phyloP scores from a whole-genome alignment of 225 moss, liverwort and hornwort species.

The Polytrichum formosum region DNA sequence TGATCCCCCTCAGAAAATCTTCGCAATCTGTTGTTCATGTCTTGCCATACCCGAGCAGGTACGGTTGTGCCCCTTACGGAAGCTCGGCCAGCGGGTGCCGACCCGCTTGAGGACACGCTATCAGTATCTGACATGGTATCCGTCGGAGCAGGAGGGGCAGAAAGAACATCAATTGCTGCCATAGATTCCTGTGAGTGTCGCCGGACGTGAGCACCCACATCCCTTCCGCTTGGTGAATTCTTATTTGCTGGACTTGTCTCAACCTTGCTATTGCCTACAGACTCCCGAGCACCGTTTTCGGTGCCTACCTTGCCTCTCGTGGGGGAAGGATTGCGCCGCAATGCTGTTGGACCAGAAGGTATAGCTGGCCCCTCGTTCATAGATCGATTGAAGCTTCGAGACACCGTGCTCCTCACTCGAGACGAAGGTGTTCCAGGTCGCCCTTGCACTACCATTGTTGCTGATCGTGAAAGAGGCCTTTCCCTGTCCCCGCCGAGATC shows the following conservation, averaged over 20 bases:
- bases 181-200: conserved; percentile 75
- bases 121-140: conserved; percentile 84
- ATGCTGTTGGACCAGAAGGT: conserved; percentile 24
- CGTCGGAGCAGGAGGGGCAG: conserved; percentile 14
- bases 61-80: conserved; percentile 69
- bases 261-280: conserved; percentile 15
- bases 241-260: conserved; percentile 9
- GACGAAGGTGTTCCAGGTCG: conserved; percentile 60
- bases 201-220: conserved; percentile 38
- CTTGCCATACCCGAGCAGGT: conserved; percentile 91
- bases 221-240: conserved; percentile 28
- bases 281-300: conserved; percentile 17
- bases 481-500: conserved; percentile 74
- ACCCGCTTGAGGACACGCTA: conserved; percentile 90
- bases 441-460: conserved; percentile 31
- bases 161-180: conserved; percentile 63
- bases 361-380: conserved; percentile 25
- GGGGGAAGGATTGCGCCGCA: conserved; percentile 41
- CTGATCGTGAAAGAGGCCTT: conserved; percentile 49
- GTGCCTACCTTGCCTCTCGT: conserved; percentile 29
- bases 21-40: conserved; percentile 64
- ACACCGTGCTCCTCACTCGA: conserved; percentile 29
- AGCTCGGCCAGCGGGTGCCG: conserved; percentile 40
- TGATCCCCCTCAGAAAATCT: conserved; percentile 72
- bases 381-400: conserved; percentile 48